Evolutionary conservation across 495 filamentous ascomycete species (phyloP), one percentile per base, ranked within the genome.

Genomic region (Daldinia vernicosa): DNA sequence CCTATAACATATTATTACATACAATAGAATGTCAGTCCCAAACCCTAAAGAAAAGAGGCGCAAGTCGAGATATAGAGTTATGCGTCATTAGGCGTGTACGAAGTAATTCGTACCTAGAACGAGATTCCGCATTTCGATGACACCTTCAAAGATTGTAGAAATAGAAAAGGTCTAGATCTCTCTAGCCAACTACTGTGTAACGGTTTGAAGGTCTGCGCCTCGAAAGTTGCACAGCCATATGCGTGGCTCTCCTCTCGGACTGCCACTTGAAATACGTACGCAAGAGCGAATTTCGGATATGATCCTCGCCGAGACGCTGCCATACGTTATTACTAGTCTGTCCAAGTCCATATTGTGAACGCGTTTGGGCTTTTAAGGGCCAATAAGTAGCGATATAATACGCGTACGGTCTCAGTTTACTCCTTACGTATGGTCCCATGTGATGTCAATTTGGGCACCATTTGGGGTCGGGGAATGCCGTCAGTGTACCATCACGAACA

Each of bases 261-360:
- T 59, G 24, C 19, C 17, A 28, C 22, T 26, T 8, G 24, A 30
- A 45, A 27, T 60, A 37, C 56, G 56, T 43, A 60, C 56, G 37
- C 35, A 60, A 39, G 51, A 37, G 56, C 56, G 56, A 45, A 43
- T 43, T 60, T 60, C 56, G 56, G 37, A 40, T 43, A 45, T 60
- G 35, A 43, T 12, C 22, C 55, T 39, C 15, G 43, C 3, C n/a
- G 5, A 60, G 56, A 30, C 27, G 56, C 33, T 15, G 19, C 37
- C 26, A 19, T 5, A 59, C 6, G 3, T 33, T 28, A 24, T 45
- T 5, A 24, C 27, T 6, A 14, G 17, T 27, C 9, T 26, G 22
- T 30, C 17, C 8, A 43, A 56, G 26, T 2, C 22, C 14, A 52
- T 52, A 52, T 52, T 27, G 1, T 27, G 6, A 15, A 3, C 22